A percentile compares a stretch with the other conserved stretches of the same genome.
These are phyloP conservation scores for Coccomyxa sp. DNA, from an alignment of 139 green algal genomes.

Conservation along the genomic window DNA sequence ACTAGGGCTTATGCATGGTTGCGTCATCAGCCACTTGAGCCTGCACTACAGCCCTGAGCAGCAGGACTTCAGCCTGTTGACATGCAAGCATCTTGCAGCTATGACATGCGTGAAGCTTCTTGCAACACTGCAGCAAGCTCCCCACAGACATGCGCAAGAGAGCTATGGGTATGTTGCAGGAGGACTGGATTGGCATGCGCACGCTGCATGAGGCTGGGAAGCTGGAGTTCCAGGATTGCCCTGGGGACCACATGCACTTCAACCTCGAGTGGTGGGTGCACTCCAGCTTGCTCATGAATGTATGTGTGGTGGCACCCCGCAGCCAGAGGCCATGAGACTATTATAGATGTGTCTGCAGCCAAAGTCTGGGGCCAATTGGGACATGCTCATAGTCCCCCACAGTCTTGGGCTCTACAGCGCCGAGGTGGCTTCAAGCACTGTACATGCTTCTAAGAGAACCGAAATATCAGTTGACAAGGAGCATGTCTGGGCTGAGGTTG, in stretches of 20 bases:
- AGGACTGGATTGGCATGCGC: conserved; percentile 69
- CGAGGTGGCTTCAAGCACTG: neutral
- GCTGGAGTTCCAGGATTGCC: conserved; percentile 40
- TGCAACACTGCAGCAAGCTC: neutral
- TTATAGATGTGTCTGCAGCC: no score
- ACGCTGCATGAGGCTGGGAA: conserved; percentile 52
- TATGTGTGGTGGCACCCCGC: neutral
- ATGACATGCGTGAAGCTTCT: neutral
- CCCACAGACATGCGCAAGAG: no score
- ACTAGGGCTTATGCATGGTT: neutral
- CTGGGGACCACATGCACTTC: conserved; percentile 81
- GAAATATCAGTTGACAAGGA: neutral
- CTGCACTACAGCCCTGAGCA: neutral
- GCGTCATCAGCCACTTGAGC: neutral
- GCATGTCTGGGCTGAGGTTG: neutral
- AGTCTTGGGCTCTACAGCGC: no score
- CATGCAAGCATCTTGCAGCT: neutral
- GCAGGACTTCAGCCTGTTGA: neutral
- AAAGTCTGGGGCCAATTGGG: no score
- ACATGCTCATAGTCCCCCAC: no score
- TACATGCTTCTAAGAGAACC: neutral
- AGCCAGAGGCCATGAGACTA: no score
- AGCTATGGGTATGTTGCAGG: no score
- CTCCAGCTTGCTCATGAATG: neutral
- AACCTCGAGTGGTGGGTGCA: conserved; percentile 78